These are phyloP conservation scores for Ceratobasidium sp. DNA, from an alignment of 1,284 basidiomycete genomes.

Conservation along the genomic window DNA sequence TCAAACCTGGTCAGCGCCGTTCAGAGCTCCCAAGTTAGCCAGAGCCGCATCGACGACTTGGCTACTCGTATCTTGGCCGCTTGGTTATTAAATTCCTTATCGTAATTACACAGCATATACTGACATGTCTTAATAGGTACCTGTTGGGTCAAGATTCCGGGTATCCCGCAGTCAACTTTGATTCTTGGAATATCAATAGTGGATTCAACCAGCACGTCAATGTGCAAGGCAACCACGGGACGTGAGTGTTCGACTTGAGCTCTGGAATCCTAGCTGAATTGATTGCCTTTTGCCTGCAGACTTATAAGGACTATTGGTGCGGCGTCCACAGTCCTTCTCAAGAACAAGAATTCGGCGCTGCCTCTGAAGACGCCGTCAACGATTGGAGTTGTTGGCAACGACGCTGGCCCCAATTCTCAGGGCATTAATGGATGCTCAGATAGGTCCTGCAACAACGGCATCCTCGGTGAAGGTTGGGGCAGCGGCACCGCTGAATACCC, in stretches of 20 bases:
- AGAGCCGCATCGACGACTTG: constrained; percentile 71
- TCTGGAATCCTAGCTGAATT: constrained; percentile 13
- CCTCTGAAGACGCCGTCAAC: constrained; percentile 68
- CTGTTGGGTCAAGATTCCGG: constrained; percentile 71
- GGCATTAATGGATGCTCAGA: constrained; percentile 50
- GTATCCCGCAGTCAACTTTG: constrained; percentile 68
- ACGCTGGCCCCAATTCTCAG: constrained; percentile 52
- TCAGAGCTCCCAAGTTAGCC: constrained; percentile 65
- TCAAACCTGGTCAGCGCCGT: constrained; percentile 66
- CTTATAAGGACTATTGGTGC: constrained; percentile 76
- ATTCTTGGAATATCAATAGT: constrained; percentile 61
- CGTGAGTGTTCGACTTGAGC: constrained; percentile 56
- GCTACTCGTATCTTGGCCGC: constrained; percentile 72
- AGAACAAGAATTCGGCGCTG: constrained; percentile 70
- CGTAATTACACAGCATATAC: background rate
- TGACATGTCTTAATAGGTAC: constrained; percentile 59
- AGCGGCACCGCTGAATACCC: constrained; percentile 66
- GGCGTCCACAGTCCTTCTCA: constrained; percentile 78
- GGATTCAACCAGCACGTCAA: constrained; percentile 65
- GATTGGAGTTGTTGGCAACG: constrained; percentile 67
- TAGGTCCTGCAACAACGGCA: constrained; percentile 49
- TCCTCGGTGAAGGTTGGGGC: constrained; percentile 56
- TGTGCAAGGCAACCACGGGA: constrained; percentile 73
- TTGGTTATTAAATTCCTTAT: constrained; percentile 58
- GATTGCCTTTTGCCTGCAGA: constrained; percentile 54